A percentile compares a stretch with the other conserved stretches of the same genome.
phyloP scores from a whole-genome alignment of 1,284 basidiomycete genomes.

The Fomitiporia mediterranea region DNA sequence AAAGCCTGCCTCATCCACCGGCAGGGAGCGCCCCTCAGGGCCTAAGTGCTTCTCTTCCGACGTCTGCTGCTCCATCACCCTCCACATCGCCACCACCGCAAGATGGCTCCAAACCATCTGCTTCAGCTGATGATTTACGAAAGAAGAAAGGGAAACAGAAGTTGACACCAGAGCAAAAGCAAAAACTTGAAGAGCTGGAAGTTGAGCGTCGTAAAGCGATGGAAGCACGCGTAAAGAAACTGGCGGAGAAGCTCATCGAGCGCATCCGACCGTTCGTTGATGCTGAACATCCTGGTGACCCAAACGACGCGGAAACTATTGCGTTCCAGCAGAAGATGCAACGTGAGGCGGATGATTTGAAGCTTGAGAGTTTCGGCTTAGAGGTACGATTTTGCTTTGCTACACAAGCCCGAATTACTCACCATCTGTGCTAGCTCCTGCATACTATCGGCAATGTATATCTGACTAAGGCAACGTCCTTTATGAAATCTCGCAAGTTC shows the following conservation, averaged over 20 bases:
- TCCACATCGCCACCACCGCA: conserved; percentile 28
- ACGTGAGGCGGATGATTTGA: conserved; percentile 92
- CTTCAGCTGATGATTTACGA: conserved; percentile 22
- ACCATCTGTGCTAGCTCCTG: conserved; percentile 47
- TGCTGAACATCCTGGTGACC: conserved; percentile 82
- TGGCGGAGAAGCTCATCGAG: conserved; percentile 78
- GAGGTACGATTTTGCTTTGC: conserved; percentile 53
- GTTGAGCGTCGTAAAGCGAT: conserved; percentile 74
- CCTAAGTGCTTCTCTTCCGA: conserved; percentile 9
- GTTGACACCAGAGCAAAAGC: conserved; percentile 78
- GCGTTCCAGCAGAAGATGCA: conserved; percentile 76
- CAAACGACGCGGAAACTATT: conserved; percentile 79
- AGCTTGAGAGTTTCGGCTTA: conserved; percentile 97
- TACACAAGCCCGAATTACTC: conserved; percentile 9
- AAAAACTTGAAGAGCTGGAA: conserved; percentile 78
- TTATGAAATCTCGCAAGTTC: conserved; percentile 89
- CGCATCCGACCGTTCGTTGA: conserved; percentile 85
- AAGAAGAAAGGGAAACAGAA: conserved; percentile 52
- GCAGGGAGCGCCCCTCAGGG: conserved; percentile 13
- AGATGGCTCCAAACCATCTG: conserved; percentile 28
- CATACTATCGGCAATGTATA: conserved; percentile 89
- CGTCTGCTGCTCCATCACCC: conserved; percentile 25
- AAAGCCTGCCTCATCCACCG: conserved; percentile 8
- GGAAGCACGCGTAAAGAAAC: conserved; percentile 67
- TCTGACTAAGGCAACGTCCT: conserved; percentile 89